Conservation (phyloP, 179 eudicot species). For the Nepenthes alata region DNA sequence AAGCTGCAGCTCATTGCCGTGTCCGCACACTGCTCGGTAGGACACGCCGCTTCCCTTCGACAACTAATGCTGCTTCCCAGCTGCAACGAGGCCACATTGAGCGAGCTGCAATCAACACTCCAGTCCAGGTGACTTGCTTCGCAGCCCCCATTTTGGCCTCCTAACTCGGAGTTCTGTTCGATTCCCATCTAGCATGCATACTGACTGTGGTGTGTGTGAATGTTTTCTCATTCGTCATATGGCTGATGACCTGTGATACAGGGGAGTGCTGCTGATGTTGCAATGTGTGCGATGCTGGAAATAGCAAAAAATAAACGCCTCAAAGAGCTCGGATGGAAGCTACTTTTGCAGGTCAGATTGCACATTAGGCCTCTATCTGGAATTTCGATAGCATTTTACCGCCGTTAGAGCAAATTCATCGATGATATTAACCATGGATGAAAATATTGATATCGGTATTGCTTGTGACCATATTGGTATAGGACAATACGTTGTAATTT, state of each 20-base stretch:
- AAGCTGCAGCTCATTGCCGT: constrained; percentile 33
- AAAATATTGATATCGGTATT: too few species aligned
- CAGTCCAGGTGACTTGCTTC: constrained; percentile 62
- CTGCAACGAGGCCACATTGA: constrained; percentile 66
- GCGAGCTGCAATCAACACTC: constrained; percentile 95
- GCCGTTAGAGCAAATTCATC: too few species aligned
- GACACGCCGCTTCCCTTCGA: constrained; percentile 70
- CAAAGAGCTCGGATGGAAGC: constrained; percentile 85
- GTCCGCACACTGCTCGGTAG: constrained; percentile 85
- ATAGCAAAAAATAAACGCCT: constrained; percentile 53
- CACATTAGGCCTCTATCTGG: too few species aligned
- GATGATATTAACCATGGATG: too few species aligned
- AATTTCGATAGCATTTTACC: too few species aligned
- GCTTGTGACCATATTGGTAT: too few species aligned
- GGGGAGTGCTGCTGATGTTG: constrained; percentile 99
- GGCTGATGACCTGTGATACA: constrained; percentile 13
- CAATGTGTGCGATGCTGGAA: constrained; percentile 98
- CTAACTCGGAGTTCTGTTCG: background rate
- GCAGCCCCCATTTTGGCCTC: background rate
- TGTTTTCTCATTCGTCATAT: constrained; percentile 2
- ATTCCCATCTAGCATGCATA: background rate
- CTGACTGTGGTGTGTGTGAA: too few species aligned
- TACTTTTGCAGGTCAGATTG: constrained; percentile 69
- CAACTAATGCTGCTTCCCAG: constrained; percentile 21
- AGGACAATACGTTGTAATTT: too few species aligned